A percentile compares a stretch with the other conserved stretches of the same genome.
phyloP scores from a whole-genome alignment of 257 asterid genomes.

The Cynanchum wilfordii region DNA sequence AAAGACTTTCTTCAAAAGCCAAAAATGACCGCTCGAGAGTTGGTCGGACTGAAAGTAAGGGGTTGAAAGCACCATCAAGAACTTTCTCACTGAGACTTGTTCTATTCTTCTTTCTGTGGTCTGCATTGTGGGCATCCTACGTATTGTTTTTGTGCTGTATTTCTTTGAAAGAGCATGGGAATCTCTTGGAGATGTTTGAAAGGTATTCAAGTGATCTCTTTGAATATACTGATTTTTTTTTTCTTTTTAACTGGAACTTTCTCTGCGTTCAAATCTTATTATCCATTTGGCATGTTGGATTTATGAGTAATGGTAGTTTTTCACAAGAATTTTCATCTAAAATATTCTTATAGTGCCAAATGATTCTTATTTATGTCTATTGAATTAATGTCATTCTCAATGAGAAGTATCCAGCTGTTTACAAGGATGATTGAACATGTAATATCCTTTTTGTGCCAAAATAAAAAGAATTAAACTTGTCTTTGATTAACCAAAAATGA shows the following conservation, averaged over 20 bases:
- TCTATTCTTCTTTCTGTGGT: constrained; percentile 59
- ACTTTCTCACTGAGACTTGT: constrained; percentile 54
- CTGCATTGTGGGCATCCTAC: constrained; percentile 63
- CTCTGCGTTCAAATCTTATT: background rate
- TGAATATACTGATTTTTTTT: constrained; percentile 2
- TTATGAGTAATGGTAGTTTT: background rate
- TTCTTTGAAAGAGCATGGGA: constrained; percentile 69
- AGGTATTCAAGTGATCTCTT: constrained; percentile 41
- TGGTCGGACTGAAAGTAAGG: constrained; percentile 21
- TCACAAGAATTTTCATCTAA: background rate
- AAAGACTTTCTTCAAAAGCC: constrained; percentile 30
- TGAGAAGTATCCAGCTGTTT: background rate
- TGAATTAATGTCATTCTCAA: background rate
- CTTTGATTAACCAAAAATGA: background rate
- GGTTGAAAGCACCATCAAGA: constrained; percentile 25
- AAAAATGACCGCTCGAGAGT: constrained; percentile 34
- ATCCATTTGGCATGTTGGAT: background rate
- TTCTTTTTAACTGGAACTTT: background rate
- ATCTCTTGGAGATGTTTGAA: constrained; percentile 73
- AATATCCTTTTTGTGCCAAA: background rate
- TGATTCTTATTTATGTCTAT: background rate
- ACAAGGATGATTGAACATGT: constrained; percentile 4
- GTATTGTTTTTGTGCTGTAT: constrained; percentile 55
- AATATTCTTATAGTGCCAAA: background rate
- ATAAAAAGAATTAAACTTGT: background rate